Base-by-base conservation (phyloP, 805 yeast genomes). In the Saturnispora silvae region DNA sequence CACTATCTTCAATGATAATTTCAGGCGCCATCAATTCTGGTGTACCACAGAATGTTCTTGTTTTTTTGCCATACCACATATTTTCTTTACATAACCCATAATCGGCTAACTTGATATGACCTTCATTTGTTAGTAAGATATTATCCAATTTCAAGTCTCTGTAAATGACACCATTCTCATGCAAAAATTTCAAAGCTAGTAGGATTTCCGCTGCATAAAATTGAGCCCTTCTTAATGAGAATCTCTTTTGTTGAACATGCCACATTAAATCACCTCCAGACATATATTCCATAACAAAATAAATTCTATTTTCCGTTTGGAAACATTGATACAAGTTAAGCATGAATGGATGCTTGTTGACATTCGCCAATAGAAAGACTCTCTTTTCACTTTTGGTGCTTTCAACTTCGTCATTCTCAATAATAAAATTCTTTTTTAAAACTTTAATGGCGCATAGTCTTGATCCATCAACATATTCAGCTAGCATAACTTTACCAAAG, bases 1-100 rank as follows among this genome's bases (percentile, higher is more conserved):
- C 81, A 58, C 87, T 94, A 38, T 92, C 97, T 8, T 42, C 46
- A 45, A 84, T 78, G 53, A 92, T 67, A 47, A 92, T 89, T 60
- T 92, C 99, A 0, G 99, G 99, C 1, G 98, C 99, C 95, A 92
- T 92, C 49, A 92, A 83, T 59, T 92, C 98, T 0, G 99, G 99
- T 3, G 99, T 92, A 49, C 99, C 98, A 66, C 98, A 92, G 65
- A 89, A 92, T 0, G 98, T 92, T 4, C 84, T 78, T 0, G 96
- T 92, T 15, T 87, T 84, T 48, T 71, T 75, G 10, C 85, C 86
- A 54, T 47, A 45, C 61, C 61, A 57, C 65, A 60, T 60, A 23
- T 70, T 81, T 50, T 86, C 97, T 59, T 92, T 92, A 69, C 99
- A 92, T 48, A 92, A 69, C 35, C 99, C 99, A 55, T 89, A 92